phyloP scores from a whole-genome alignment of 768 basidiomycete genomes.

The Russula vinacea region DNA sequence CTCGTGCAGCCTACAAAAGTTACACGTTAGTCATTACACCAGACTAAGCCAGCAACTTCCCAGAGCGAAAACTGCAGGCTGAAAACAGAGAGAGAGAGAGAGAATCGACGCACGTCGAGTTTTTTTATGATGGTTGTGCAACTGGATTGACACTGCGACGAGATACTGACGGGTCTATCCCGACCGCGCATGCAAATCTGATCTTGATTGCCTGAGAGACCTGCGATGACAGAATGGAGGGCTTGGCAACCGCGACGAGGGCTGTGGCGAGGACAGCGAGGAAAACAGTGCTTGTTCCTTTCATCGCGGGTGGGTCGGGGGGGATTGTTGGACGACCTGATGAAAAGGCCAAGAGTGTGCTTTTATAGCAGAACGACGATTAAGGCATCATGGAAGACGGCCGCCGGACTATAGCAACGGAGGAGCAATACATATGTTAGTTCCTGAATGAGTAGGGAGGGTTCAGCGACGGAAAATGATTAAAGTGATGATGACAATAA shows the following conservation, averaged over 20 bases:
- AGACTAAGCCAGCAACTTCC: not conserved
- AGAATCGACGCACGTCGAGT: not conserved
- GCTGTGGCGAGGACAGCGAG: not conserved
- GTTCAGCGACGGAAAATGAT: not conserved
- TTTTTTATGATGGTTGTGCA: slow-evolving; percentile 12
- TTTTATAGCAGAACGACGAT: not conserved
- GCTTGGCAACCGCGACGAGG: slow-evolving; percentile 1
- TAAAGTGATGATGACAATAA: not conserved
- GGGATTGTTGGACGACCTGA: not conserved
- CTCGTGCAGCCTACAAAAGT: slow-evolving; percentile 1
- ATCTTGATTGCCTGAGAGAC: not conserved
- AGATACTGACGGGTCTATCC: slow-evolving; percentile 1
- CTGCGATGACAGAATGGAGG: not conserved
- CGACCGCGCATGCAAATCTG: not conserved
- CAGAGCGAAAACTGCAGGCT: not conserved
- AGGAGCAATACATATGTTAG: not conserved
- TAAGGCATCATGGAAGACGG: not conserved
- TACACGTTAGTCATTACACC: not conserved
- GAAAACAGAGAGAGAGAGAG: not conserved
- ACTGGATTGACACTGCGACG: not conserved
- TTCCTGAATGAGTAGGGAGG: not conserved
- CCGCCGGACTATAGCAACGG: not conserved
- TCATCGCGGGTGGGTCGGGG: not conserved
- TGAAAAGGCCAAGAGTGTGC: not conserved
- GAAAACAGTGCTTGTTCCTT: not conserved